Evolutionary conservation across 2,329 filamentous ascomycete species (phyloP), one percentile per base, ranked within the genome.

Genomic region (Neopestalotiopsis rosae): DNA sequence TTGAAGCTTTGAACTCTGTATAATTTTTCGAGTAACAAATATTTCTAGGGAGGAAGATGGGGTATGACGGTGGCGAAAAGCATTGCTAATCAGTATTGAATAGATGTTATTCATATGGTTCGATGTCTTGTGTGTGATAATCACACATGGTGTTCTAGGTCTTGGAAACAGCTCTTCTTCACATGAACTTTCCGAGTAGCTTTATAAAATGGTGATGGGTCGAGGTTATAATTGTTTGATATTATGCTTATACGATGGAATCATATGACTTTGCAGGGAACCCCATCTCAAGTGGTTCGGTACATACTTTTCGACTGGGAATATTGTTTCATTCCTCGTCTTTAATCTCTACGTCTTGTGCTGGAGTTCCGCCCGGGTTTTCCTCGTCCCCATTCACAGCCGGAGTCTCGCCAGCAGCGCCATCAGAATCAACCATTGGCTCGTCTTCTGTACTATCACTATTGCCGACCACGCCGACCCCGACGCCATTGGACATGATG

Each of bases 321-420:
- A n/a, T 17, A 20, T 52, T 28, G 57, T 24, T 34, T 59, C 24
- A 59, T 14, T 59, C 14, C 57, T 59, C 57, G 24, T 59, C 57
- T 59, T 59, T 59, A 30, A 59, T 59, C 12, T 61, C 56, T 1
- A 61, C 52, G 3, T 61, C 65, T 61, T 67, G 52, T n/a, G 30
- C 17, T 4, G 65, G 65, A 9, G 56, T 59, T 34, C n/a, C n/a
- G 56, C 32, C 34, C 17, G 30, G 9, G 9, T 28, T 56, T 9
- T 45, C 30, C 56, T 32, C 5, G n/a, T 42, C 65, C 9, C 56
- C 65, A 42, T 61, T 40, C 45, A 34, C 56, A 24, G 28, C 30
- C 5, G 49, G n/a, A 13, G 28, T 66, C 6, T 10, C 45, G 17
- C n/a, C 45, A 20, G 45, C 62, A 65, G 40, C 12, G 5, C 38